Base-by-base conservation (phyloP, 1,284 basidiomycete genomes). In the Cutaneotrichosporon arboriforme region DNA sequence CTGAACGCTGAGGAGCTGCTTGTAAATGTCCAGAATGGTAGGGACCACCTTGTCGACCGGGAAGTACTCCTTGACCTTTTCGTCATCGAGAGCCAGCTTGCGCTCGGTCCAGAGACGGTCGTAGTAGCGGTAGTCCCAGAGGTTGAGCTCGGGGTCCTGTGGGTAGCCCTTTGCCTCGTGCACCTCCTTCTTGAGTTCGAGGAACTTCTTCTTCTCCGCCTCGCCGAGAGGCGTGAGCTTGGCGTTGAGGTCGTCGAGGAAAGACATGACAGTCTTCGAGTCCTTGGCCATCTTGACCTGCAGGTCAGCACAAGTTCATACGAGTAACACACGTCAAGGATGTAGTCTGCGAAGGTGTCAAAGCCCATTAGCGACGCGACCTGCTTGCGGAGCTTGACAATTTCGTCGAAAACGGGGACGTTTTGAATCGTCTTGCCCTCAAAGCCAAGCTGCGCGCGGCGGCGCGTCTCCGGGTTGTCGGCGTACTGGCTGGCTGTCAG, bases 11-110 rank as follows among this genome's bases (percentile, higher is more conserved):
- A 59, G 51, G 39, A 59, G 54, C 54, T 55, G 49, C 48, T 51
- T 51, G 57, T 59, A 59, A 33, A 59, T 59, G 51, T 59, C 57
- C 20, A 59, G 57, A 22, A 59, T 59, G 22, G 54, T 55, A 1
- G 57, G 57, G 0, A 59, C 57, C n/a, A 59, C 57, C 51, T 59
- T 59, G 54, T 49, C 38, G 18, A 59, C 57, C 41, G 57, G 57
- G 57, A 59, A 59, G 57, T 59, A 59, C 54, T 59, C 57, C 54
- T 59, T 55, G 48, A 59, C 52, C 54, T 59, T 59, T 20, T 59
- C 54, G 45, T 59, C 57, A 40, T 59, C 57, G n/a, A 59, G 54
- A 2, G 54, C 47, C 8, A 59, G 57, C 45, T 59, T 51, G 44
- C 51, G 53, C 57, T 59, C 57, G 3, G 57, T 59, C 44, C 48